A percentile compares a stretch with the other conserved stretches of the same genome.
phyloP scores from a whole-genome alignment of 2,329 filamentous ascomycete species.

The Neofusicoccum laricinum region DNA sequence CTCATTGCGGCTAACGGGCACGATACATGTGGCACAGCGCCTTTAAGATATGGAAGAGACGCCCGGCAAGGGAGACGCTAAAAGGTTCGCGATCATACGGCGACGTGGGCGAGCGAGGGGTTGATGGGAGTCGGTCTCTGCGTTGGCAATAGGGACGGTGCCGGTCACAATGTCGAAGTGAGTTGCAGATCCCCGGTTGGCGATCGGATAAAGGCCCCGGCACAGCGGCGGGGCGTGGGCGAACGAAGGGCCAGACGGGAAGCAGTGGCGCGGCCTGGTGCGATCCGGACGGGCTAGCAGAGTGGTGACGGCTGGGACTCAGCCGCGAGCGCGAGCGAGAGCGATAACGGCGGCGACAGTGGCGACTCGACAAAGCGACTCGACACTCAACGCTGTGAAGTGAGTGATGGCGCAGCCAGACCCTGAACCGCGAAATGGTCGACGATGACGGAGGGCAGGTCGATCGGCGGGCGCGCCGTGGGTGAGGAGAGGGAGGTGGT shows the following conservation, averaged over 20 bases:
- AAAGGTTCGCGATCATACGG: background rate
- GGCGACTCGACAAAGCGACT: slow-evolving; percentile 1
- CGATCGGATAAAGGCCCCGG: slow-evolving; percentile 8
- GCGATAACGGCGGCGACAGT: slow-evolving; percentile 1
- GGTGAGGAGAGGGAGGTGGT: background rate
- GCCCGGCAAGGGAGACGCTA: background rate
- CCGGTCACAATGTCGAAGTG: slow-evolving; percentile 6
- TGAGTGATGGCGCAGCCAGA: background rate
- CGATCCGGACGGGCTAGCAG: background rate
- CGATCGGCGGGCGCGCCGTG: slow-evolving; percentile 8
- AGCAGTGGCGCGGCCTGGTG: background rate
- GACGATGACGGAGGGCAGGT: background rate
- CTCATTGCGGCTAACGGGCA: slow-evolving; percentile 1
- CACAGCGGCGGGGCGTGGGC: slow-evolving; percentile 1
- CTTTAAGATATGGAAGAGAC: background rate
- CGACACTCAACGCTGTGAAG: background rate
- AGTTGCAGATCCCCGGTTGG: slow-evolving; percentile 1
- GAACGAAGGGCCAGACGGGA: background rate
- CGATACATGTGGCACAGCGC: background rate
- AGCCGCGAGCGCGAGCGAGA: background rate
- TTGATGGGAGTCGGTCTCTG: slow-evolving; percentile 9
- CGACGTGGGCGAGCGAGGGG: slow-evolving; percentile 1
- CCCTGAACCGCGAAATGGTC: background rate
- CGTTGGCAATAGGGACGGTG: slow-evolving; percentile 7
- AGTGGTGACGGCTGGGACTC: slow-evolving; percentile 5